phyloP scores from a whole-genome alignment of 192 early-diverging fungal species.

The Podila minutissima region DNA sequence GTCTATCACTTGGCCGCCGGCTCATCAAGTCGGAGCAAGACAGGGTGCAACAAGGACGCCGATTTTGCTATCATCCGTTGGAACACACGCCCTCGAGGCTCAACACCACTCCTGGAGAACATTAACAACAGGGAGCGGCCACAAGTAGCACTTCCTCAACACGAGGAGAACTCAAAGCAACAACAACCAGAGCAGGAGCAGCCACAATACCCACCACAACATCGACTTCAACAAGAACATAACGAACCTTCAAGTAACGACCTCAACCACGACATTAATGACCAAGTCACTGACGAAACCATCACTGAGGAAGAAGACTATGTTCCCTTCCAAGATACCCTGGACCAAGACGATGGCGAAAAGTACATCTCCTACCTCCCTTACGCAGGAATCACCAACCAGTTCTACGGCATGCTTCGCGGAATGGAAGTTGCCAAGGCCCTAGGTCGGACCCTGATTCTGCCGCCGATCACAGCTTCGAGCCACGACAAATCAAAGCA shows the following conservation, averaged over 20 bases:
- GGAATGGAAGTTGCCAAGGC: conserved; percentile 48
- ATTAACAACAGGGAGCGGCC: neutral
- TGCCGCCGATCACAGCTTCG: conserved; percentile 47
- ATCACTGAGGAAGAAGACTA: conserved; percentile 18
- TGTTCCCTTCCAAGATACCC: conserved; percentile 29
- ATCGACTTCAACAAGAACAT: neutral
- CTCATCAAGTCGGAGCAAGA: neutral
- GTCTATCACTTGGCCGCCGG: conserved; percentile 30
- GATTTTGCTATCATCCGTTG: conserved; percentile 42
- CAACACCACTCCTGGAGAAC: too few relatives aligned
- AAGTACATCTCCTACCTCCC: conserved; percentile 42
- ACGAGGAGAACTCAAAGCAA: conserved; percentile 3
- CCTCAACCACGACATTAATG: conserved; percentile 1
- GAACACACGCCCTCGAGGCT: conserved; percentile 3
- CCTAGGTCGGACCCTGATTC: conserved; percentile 36
- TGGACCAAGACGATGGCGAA: conserved; percentile 14
- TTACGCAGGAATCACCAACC: conserved; percentile 51
- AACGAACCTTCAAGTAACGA: neutral
- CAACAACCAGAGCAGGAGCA: conserved; percentile 7
- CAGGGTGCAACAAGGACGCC: conserved; percentile 34
- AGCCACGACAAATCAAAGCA: conserved; percentile 52
- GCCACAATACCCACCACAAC: neutral
- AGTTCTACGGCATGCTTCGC: conserved; percentile 49
- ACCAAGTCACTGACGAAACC: conserved; percentile 6
- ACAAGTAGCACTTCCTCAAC: neutral